These are phyloP conservation scores for Botrytis paeoniae DNA, from an alignment of 2,329 filamentous ascomycete species.

Conservation along the genomic window DNA sequence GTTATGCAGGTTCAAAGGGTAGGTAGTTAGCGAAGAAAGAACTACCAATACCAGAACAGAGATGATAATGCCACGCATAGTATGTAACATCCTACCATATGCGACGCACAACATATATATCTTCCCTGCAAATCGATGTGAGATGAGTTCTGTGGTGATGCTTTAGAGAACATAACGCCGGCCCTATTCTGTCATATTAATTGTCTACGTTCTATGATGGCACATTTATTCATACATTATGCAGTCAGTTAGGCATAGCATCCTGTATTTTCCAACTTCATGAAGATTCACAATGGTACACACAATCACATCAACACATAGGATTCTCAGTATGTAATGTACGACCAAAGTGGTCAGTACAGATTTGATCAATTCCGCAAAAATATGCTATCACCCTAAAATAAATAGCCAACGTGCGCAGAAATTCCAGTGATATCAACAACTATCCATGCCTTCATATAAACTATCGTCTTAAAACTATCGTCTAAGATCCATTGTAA, in stretches of 20 bases:
- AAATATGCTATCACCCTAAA: not conserved
- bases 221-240: not conserved
- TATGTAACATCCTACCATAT: not conserved
- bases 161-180: not conserved
- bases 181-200: not conserved
- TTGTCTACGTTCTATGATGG: not conserved
- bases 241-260: not conserved
- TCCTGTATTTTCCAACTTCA: not conserved
- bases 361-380: not conserved
- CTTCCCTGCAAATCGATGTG: not conserved
- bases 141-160: not conserved
- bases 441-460: slow-evolving; percentile 5
- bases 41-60: no score
- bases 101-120: not conserved
- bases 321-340: not conserved
- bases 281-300: not conserved
- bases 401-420: slow-evolving; percentile 8
- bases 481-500: slow-evolving; percentile 19
- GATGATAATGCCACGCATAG: no score
- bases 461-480: not conserved
- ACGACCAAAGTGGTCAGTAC: not conserved
- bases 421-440: slow-evolving; percentile 21
- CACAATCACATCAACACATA: not conserved
- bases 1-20: not conserved
- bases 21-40: no score